phyloP scores from a whole-genome alignment of 2,329 filamentous ascomycete species.

The Paraphoma chrysanthemicola region DNA sequence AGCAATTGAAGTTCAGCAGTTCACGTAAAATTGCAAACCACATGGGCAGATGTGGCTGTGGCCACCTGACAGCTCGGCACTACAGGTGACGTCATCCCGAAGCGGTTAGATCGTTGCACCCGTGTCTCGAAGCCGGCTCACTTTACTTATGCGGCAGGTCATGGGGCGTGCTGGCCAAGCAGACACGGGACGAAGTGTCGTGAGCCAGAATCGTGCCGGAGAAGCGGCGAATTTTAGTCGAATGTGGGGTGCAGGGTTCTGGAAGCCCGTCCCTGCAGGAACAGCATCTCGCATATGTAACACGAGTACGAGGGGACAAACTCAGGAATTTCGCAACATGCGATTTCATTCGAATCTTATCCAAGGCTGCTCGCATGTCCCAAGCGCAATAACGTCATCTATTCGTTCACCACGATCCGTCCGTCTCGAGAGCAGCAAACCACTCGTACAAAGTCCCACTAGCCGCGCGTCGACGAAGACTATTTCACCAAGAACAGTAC shows the following conservation, averaged over 20 bases:
- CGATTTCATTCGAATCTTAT: background rate
- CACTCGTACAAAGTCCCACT: background rate
- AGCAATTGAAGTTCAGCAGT: background rate
- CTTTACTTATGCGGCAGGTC: constrained; percentile 9
- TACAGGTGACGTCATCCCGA: constrained; percentile 20
- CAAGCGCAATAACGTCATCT: background rate
- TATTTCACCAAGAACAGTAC: background rate
- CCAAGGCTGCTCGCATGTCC: background rate
- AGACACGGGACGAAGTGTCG: background rate
- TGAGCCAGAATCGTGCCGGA: background rate
- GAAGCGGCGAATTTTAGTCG: background rate
- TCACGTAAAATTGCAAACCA: constrained; percentile 2
- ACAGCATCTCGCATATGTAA: background rate
- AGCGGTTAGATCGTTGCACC: constrained; percentile 3
- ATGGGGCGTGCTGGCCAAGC: constrained; percentile 10
- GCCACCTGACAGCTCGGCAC: constrained; percentile 10
- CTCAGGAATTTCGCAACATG: background rate
- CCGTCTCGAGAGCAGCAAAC: background rate
- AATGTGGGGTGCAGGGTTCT: constrained; percentile 1
- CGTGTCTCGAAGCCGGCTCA: background rate
- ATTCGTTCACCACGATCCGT: background rate
- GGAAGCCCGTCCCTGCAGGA: background rate
- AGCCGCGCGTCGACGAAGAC: background rate
- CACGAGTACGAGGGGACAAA: background rate
- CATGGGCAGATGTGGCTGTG: constrained; percentile 10